These are phyloP conservation scores for Rhizodiscina lignyota DNA, from an alignment of 495 filamentous ascomycete species.

Conservation along the genomic window DNA sequence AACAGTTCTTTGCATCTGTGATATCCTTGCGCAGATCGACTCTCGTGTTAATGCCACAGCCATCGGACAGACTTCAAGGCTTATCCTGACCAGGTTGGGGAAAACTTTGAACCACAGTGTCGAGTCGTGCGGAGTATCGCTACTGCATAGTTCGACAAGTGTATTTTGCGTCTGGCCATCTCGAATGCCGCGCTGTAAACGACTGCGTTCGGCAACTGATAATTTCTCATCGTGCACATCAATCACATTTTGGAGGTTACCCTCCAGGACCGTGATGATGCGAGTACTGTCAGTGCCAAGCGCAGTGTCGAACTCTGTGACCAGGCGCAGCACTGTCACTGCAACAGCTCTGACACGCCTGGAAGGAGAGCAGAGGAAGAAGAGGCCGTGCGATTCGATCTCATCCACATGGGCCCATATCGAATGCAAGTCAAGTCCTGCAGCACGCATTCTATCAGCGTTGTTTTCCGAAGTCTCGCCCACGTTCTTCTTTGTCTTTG, in stretches of 20 bases:
- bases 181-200: constrained; percentile 77
- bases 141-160: constrained; percentile 84
- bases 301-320: constrained; percentile 86
- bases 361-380: constrained; percentile 95
- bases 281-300: constrained; percentile 53
- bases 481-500: constrained; percentile 60
- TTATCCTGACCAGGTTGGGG: constrained; percentile 82
- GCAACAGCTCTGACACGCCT: constrained; percentile 75
- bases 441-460: constrained; percentile 35
- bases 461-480: constrained; percentile 43
- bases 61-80: constrained; percentile 78
- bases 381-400: constrained; percentile 92
- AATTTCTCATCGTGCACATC: constrained; percentile 85
- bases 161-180: constrained; percentile 72
- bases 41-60: constrained; percentile 81
- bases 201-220: constrained; percentile 80
- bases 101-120: constrained; percentile 97
- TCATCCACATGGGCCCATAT: constrained; percentile 89
- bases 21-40: constrained; percentile 74
- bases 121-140: constrained; percentile 85
- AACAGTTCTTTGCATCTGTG: constrained; percentile 82
- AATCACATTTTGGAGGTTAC: constrained; percentile 74
- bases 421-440: constrained; percentile 73
- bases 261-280: constrained; percentile 82
- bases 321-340: constrained; percentile 76